A percentile compares a stretch with the other conserved stretches of the same genome.
Evolutionary conservation across 2,329 filamentous ascomycete genomes (phyloP).

Genomic region (Colletotrichum lupini): DNA sequence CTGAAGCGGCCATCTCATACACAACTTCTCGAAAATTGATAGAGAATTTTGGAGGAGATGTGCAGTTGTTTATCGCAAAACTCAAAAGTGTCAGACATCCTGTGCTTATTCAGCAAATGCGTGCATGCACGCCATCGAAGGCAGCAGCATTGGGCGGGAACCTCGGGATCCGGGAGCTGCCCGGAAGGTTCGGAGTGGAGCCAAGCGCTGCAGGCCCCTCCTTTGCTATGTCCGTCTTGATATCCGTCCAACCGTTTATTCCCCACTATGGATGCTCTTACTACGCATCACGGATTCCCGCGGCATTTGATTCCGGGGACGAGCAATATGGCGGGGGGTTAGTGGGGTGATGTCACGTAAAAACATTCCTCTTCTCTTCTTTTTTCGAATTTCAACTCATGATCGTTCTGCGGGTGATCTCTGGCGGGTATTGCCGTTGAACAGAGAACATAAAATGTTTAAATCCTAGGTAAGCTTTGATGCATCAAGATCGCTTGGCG

Average conservation of each 20-base stretch:
- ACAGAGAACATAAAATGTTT: background rate
- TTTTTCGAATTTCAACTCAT: background rate
- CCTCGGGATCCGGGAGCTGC: background rate
- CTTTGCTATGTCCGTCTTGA: background rate
- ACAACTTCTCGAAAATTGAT: background rate
- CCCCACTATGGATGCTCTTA: background rate
- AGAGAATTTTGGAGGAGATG: background rate
- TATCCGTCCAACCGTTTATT: background rate
- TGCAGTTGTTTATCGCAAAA: background rate
- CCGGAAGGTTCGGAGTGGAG: constrained; percentile 23
- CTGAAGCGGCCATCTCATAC: background rate
- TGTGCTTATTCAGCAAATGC: constrained; percentile 19
- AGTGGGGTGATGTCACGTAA: background rate
- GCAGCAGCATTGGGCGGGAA: background rate
- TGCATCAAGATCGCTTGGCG: background rate
- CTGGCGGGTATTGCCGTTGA: background rate
- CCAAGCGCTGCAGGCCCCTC: background rate
- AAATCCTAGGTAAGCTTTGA: fast-evolving
- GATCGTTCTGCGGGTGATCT: fast-evolving
- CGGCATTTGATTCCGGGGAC: background rate
- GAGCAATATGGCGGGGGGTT: too few relatives aligned
- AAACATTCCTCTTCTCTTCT: background rate
- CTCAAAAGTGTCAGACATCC: background rate
- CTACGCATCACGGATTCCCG: background rate
- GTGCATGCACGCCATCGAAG: background rate